Evolutionary conservation across 768 basidiomycete genomes (phyloP).

Genomic region (Boletus sp.): DNA sequence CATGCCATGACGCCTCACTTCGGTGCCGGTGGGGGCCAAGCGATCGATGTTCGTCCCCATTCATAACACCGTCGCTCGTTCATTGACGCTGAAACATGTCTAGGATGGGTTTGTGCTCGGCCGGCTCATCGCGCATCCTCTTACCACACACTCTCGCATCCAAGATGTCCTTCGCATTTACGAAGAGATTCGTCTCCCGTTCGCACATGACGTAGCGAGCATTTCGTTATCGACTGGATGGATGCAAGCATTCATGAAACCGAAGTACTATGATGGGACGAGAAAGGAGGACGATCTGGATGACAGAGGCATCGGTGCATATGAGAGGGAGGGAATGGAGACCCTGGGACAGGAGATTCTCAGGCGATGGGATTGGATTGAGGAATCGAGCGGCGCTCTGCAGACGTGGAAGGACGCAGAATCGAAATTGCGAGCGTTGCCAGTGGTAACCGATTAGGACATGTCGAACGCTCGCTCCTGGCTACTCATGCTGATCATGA

Average conservation of each 20-base stretch:
- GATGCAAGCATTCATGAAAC: constrained; percentile 18
- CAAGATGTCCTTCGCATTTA: constrained; percentile 6
- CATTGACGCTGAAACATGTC: background rate
- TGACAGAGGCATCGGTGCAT: constrained; percentile 2
- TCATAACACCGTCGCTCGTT: background rate
- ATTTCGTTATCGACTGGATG: constrained; percentile 15
- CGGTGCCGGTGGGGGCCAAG: constrained; percentile 27
- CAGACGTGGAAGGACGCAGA: constrained; percentile 22
- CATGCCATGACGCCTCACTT: constrained; percentile 28
- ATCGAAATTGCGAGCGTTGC: constrained; percentile 1
- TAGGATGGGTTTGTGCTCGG: constrained; percentile 23
- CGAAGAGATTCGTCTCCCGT: constrained; percentile 12
- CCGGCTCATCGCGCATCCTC: constrained; percentile 19
- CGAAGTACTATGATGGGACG: constrained; percentile 25
- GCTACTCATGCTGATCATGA: too few species aligned
- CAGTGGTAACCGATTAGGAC: background rate
- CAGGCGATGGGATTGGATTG: constrained; percentile 18
- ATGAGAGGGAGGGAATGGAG: constrained; percentile 19
- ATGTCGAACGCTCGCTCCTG: background rate
- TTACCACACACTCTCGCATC: constrained; percentile 4
- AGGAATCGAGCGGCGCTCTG: constrained; percentile 4
- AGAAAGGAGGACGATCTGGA: constrained; percentile 6
- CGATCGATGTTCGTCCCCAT: constrained; percentile 19
- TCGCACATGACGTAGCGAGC: constrained; percentile 11
- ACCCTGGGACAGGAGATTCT: constrained; percentile 10